Conservation (phyloP, 2,329 filamentous ascomycete species). For the Aschersonia sp. region DNA sequence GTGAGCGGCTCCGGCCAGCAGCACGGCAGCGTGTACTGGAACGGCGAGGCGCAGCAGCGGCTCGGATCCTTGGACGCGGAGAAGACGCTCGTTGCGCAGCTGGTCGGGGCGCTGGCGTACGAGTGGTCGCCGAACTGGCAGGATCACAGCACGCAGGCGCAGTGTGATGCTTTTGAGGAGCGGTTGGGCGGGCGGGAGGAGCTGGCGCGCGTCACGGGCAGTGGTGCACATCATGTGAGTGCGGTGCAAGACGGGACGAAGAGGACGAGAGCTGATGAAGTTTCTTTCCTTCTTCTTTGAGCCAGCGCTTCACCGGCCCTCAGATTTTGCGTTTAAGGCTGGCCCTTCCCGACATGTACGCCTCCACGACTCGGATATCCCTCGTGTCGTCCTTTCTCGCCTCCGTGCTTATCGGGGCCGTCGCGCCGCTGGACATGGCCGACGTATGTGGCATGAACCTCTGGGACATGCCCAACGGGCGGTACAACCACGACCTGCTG, state of each 20-base stretch:
- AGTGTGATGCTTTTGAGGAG: conserved; percentile 80
- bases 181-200: conserved; percentile 50
- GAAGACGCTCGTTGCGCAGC: conserved; percentile 56
- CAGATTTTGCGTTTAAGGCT: conserved; percentile 83
- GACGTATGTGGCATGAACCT: conserved; percentile 96
- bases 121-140: conserved; percentile 95
- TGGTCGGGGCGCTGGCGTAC: conserved; percentile 62
- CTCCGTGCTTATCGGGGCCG: conserved; percentile 69
- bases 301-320: conserved; percentile 83
- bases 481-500: conserved; percentile 64
- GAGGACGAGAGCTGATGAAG: not conserved
- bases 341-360: conserved; percentile 70
- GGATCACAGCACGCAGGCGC: conserved; percentile 82
- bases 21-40: conserved; percentile 96
- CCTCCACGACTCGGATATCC: conserved; percentile 69
- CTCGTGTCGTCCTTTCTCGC: conserved; percentile 93
- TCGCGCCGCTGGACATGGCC: conserved; percentile 84
- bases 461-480: conserved; percentile 69
- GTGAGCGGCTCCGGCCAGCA: conserved; percentile 92
- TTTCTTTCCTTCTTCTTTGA: not conserved
- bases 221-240: conserved; percentile 83
- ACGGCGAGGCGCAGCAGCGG: conserved; percentile 47
- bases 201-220: conserved; percentile 72
- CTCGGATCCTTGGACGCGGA: conserved; percentile 46
- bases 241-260: not conserved